Evolutionary conservation across 306 rosid species (phyloP).

Genomic region (Elaeagnus macrophylla): DNA sequence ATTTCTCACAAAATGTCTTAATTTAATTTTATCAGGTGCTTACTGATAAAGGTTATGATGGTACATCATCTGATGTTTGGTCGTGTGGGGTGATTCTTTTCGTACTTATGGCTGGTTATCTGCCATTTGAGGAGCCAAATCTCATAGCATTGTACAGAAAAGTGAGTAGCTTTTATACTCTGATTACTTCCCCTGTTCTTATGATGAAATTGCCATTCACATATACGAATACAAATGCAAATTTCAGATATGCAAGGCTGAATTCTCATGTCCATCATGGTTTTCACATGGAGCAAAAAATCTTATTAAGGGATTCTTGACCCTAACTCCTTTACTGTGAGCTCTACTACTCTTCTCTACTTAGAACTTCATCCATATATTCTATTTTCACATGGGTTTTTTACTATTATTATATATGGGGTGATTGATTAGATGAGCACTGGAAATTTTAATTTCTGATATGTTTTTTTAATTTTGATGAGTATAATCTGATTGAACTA

Average conservation of each 20-base stretch:
- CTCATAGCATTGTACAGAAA: conserved; percentile 49
- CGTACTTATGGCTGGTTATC: conserved; percentile 94
- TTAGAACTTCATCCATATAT: neutral
- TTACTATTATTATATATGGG: neutral
- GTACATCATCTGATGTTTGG: conserved; percentile 89
- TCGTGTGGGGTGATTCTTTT: conserved; percentile 97
- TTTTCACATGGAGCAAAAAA: conserved; percentile 46
- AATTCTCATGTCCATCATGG: conserved; percentile 63
- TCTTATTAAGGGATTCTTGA: conserved; percentile 61
- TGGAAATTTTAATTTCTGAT: neutral
- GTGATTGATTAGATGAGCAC: neutral
- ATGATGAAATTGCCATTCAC: conserved; percentile 6
- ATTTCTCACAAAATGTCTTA: conserved; percentile 14
- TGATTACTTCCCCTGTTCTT: conserved; percentile 8
- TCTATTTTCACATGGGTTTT: neutral
- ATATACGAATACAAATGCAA: neutral
- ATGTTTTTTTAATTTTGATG: conserved; percentile 7
- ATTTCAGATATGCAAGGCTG: conserved; percentile 76
- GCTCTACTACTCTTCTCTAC: conserved; percentile 22
- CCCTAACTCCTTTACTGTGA: conserved; percentile 74
- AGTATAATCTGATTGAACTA: neutral
- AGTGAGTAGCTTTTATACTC: conserved; percentile 37
- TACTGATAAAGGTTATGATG: conserved; percentile 83
- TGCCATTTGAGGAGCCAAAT: conserved; percentile 85
- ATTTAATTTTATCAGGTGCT: conserved; percentile 53